Base-by-base conservation (phyloP, 2,329 filamentous ascomycete species). In the Arthrobotrys sinensis region DNA sequence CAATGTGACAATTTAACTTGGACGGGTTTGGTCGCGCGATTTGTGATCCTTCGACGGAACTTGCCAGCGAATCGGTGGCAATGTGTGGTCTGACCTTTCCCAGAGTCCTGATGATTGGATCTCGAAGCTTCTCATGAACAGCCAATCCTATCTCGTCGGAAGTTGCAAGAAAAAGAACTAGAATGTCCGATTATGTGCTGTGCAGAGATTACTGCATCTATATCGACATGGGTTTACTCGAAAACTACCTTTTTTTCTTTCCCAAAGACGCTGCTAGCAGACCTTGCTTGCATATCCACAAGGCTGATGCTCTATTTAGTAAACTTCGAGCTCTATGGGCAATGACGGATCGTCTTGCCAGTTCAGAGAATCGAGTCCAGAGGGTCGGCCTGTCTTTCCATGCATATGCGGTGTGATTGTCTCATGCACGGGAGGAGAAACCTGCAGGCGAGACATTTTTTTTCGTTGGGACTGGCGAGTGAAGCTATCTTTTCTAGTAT, bases 271-370 rank as follows among this genome's bases (percentile, higher is more conserved):
- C 55, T 40, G 43, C 55, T 60, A 24, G 52, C 40, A 46, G 57
- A 55, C 67, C 62, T 38, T 72, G 60, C 46, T 53, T 72, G 75
- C 75, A 78, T 78, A 72, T 68, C 75, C 75, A 72, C 75, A 78
- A 78, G 75, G 75, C 75, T 78, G 75, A 78, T 53, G 75, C 43
- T 71, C 24, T 34, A 46, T 53, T 66, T 67, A 52, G 52, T 32
- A 66, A 52, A 67, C 16, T 46, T 66, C 69, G 34, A 55, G 11
- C 38, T 75, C 21, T 11, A 21, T 36, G 12, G 16, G 19, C 11
- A 50, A 4, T 14, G 63, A 60, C 62, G 63, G 70, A 46, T 68
- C 4, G 21, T 24, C 68, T 75, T 75, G 63, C 62, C 40, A 75
- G 63, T 66, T 72, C 43, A 78, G 57, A 66, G 43, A 48, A 45